Evolutionary conservation across 768 basidiomycete species (phyloP).

Genomic region (Phaffia tasmanica): DNA sequence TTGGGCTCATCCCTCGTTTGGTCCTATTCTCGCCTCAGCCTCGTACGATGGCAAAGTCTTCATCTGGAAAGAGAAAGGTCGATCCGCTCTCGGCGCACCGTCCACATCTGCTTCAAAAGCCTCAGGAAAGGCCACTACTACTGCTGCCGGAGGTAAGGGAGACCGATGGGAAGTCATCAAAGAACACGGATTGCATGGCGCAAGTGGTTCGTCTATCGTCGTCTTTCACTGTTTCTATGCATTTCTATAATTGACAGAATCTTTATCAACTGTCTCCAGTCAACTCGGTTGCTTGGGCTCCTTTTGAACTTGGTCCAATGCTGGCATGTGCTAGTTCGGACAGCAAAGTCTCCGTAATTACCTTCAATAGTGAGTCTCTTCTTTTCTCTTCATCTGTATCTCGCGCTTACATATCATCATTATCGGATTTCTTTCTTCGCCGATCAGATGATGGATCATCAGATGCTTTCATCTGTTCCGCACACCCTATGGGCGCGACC

Average conservation of each 20-base stretch:
- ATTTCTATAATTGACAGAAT: background rate
- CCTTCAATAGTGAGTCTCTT: constrained; percentile 71
- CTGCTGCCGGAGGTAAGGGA: constrained; percentile 39
- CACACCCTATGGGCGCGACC: constrained; percentile 91
- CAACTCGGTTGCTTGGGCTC: constrained; percentile 98
- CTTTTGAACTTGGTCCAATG: constrained; percentile 92
- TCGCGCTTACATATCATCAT: too few relatives aligned
- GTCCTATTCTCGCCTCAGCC: constrained; percentile 91
- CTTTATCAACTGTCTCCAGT: constrained; percentile 44
- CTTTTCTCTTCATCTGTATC: background rate
- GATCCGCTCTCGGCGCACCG: constrained; percentile 25
- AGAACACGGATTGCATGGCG: constrained; percentile 86
- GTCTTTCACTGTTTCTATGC: background rate
- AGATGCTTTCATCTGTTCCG: constrained; percentile 88
- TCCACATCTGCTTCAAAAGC: background rate
- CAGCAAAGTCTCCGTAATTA: constrained; percentile 89
- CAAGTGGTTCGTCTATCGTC: constrained; percentile 56
- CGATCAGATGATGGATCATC: constrained; percentile 89
- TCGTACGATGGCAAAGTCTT: constrained; percentile 97
- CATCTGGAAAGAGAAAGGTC: constrained; percentile 75
- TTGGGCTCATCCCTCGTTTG: constrained; percentile 97
- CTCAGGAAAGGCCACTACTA: constrained; percentile 39
- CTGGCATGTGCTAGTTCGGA: constrained; percentile 94
- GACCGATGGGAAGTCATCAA: constrained; percentile 84
- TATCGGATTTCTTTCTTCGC: background rate